Conservation (phyloP, 129 eudicot genomes). For the Flaveria bidentis region DNA sequence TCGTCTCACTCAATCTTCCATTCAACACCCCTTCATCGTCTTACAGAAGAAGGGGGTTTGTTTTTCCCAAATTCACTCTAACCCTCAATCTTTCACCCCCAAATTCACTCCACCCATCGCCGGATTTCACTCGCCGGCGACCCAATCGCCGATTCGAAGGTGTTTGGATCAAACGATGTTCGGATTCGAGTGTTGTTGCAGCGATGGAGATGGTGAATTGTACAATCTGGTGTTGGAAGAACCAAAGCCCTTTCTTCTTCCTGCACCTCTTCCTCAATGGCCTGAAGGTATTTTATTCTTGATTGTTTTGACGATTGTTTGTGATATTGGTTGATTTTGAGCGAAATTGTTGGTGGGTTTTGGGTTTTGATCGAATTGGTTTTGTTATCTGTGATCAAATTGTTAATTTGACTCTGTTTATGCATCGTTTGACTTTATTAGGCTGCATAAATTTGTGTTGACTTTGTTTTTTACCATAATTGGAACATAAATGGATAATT, state of each 20-base stretch:
- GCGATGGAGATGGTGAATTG: conserved; percentile 42
- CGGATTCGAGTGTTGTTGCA: conserved; percentile 58
- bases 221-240: conserved; percentile 23
- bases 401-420: conserved; percentile 1
- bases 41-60: conserved; percentile 8
- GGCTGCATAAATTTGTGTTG: conserved; percentile 2
- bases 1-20: conserved; percentile 30
- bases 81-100: conserved; percentile 23
- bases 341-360: conserved; percentile 18
- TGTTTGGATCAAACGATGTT: conserved; percentile 34
- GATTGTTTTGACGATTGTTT: neutral
- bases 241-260: conserved; percentile 59
- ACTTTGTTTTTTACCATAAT: neutral
- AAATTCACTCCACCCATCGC: conserved; percentile 1
- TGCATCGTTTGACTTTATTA: conserved; percentile 7
- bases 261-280: conserved; percentile 85
- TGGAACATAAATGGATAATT: neutral
- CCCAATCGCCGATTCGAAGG: neutral
- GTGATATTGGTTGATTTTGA: conserved; percentile 4
- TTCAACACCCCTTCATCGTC: conserved; percentile 11
- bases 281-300: conserved; percentile 60
- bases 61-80: neutral
- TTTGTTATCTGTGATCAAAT: neutral
- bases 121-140: neutral
- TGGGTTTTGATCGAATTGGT: neutral